These are phyloP conservation scores for Mucor ambiguus DNA, from an alignment of 371 early-diverging fungal genomes.

Conservation along the genomic window DNA sequence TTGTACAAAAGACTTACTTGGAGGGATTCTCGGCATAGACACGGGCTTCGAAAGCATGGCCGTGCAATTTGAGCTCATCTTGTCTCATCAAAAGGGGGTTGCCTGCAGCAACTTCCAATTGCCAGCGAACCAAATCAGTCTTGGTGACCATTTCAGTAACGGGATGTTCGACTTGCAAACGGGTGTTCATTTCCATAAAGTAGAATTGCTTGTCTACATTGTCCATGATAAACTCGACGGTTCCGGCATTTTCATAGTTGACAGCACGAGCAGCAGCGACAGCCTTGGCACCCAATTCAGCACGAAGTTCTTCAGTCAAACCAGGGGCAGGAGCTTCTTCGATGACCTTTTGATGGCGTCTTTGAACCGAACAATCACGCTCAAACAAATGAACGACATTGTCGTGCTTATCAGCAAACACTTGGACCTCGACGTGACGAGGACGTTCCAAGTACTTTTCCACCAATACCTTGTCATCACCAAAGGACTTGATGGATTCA, in stretches of 20 bases:
- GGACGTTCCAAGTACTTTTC: slow-evolving; percentile 89
- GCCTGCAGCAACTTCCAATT: slow-evolving; percentile 88
- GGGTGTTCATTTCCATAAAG: slow-evolving; percentile 98
- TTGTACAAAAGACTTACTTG: slow-evolving; percentile 60
- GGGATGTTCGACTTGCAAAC: slow-evolving; percentile 97
- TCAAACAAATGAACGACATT: slow-evolving; percentile 93
- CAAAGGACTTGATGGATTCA: slow-evolving; percentile 91
- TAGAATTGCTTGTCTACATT: slow-evolving; percentile 87
- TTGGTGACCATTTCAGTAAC: slow-evolving; percentile 96
- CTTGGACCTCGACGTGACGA: slow-evolving; percentile 96
- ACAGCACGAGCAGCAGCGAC: slow-evolving; percentile 93
- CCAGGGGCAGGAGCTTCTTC: slow-evolving; percentile 87
- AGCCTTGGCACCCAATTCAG: slow-evolving; percentile 86
- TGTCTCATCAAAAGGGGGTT: slow-evolving; percentile 79
- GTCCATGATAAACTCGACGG: slow-evolving; percentile 98
- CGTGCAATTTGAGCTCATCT: slow-evolving; percentile 69
- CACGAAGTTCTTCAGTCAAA: slow-evolving; percentile 71
- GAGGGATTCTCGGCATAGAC: slow-evolving; percentile 97
- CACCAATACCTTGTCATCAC: slow-evolving; percentile 89
- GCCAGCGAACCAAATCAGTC: slow-evolving; percentile 94
- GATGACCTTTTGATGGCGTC: slow-evolving; percentile 97
- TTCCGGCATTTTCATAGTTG: slow-evolving; percentile 93
- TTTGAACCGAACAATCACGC: slow-evolving; percentile 97
- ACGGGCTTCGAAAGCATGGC: slow-evolving; percentile 97
- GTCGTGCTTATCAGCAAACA: slow-evolving; percentile 90